Evolutionary conservation across 352 stramenopile species (phyloP), one percentile per base, ranked within the genome.

Genomic region (Phytopythium mirpurense): DNA sequence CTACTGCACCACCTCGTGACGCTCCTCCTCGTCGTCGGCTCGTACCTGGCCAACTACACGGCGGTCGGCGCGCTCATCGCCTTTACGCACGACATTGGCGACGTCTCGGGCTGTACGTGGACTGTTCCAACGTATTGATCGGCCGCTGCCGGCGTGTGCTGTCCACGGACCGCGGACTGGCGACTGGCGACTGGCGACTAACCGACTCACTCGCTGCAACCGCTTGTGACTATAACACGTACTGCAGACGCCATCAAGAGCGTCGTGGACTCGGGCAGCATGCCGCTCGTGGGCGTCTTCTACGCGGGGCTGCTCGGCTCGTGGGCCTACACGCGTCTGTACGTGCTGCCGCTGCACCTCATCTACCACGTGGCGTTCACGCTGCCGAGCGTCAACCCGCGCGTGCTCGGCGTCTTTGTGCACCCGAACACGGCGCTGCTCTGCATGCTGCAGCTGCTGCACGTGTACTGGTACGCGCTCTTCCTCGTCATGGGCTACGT

Each of bases 41-140:
- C 73, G 45, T 83, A 71, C 36, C 59, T 83, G 31, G 62, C 67
- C 29, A 83, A 83, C 56, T 83, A 83, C 62, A 63, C 55, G 41
- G 66, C 68, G 14, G 60, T 68, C 43, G 73, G 73, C 45, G 70
- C 70, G 19, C 60, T 83, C 7, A 62, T 81, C 41, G 61, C 64
- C 14, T 83, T 72, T 56, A 63, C 72, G 11, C 73, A 83, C 46
- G 73, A 83, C 51, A 78, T 78, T 48, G 68, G 73, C 27, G 73
- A 83, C 45, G 62, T 83, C 16, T 65, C 67, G 40, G 73, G 65
- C 51, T 83, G 73, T 83, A 67, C 57, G 73, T 66, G 24, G 0
- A 18, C 16, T 45, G 34, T 42, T 10, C 18, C 16, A 10, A 46
- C 16, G n/a, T n/a, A n/a, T n/a, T n/a, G n/a, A n/a, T n/a, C n/a